phyloP scores from a whole-genome alignment of 179 eudicot species.

The Patellifolia procumbens region DNA sequence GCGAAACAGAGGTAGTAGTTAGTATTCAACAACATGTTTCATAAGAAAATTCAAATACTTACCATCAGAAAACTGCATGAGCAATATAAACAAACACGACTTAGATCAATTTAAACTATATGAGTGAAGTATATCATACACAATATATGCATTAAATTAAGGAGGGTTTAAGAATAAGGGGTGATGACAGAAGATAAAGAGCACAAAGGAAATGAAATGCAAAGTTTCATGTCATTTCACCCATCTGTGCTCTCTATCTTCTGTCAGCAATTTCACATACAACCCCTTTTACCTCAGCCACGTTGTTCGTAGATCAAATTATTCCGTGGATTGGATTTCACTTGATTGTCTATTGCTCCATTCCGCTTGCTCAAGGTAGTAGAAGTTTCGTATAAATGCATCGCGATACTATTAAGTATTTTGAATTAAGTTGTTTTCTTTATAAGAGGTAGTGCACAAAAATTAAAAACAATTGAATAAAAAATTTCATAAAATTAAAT shows the following conservation, averaged over 20 bases:
- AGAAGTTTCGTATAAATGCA: too few species aligned
- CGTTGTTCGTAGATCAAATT: too few species aligned
- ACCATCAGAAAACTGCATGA: background rate
- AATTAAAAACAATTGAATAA: background rate
- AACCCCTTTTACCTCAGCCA: background rate
- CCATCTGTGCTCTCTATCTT: slow-evolving; percentile 40
- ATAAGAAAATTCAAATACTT: background rate
- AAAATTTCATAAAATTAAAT: background rate
- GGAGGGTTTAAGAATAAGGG: background rate
- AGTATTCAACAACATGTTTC: background rate
- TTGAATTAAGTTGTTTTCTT: too few species aligned
- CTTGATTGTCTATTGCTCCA: too few species aligned
- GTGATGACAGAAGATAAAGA: slow-evolving; percentile 37
- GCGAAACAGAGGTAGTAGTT: too few species aligned
- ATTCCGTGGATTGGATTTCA: too few species aligned
- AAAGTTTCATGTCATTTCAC: slow-evolving; percentile 12
- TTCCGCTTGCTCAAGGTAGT: too few species aligned
- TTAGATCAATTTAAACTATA: background rate
- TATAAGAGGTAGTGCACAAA: too few species aligned
- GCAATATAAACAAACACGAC: background rate
- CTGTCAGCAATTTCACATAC: slow-evolving; percentile 24
- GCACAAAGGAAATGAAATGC: slow-evolving; percentile 39
- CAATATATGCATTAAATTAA: background rate
- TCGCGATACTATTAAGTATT: too few species aligned
- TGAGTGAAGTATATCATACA: background rate